Evolutionary conservation across 2,329 filamentous ascomycete genomes (phyloP).

Genomic region (Verticillium nonalfalfae): DNA sequence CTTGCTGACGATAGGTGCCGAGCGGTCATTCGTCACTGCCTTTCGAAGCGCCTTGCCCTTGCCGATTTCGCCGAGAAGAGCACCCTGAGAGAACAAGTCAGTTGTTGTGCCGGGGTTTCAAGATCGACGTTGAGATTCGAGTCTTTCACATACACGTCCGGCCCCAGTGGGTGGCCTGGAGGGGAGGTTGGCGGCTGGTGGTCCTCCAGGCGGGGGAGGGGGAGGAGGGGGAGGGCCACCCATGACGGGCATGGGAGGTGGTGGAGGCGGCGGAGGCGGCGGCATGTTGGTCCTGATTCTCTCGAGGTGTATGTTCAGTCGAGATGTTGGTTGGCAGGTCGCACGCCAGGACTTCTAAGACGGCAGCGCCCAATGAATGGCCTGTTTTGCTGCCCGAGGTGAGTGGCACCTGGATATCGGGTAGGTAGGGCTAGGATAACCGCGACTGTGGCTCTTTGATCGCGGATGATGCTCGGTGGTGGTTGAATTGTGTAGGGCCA

Average conservation of each 20-base stretch:
- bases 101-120: not conserved
- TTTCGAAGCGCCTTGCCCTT: conserved; percentile 81
- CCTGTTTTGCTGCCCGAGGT: conserved; percentile 5
- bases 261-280: conserved; percentile 65
- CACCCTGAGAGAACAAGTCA: conserved; percentile 51
- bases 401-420: not conserved
- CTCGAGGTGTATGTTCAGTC: not conserved
- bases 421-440: not conserved
- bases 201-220: conserved; percentile 48
- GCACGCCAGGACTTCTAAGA: not conserved
- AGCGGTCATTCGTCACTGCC: conserved; percentile 85
- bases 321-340: not conserved
- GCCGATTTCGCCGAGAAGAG: conserved; percentile 78
- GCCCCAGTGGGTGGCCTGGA: conserved; percentile 48
- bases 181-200: conserved; percentile 42
- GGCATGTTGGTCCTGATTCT: conserved; percentile 21
- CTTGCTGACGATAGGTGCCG: conserved; percentile 64
- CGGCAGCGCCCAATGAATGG: not conserved
- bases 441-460: not conserved
- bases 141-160: conserved; percentile 50
- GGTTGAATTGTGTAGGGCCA: not conserved
- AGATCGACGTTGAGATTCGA: not conserved
- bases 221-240: conserved; percentile 60
- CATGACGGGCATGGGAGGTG: conserved; percentile 49
- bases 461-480: not conserved